Conservation (phyloP, 208 protist genomes). For the Trypanosoma vivax region DNA sequence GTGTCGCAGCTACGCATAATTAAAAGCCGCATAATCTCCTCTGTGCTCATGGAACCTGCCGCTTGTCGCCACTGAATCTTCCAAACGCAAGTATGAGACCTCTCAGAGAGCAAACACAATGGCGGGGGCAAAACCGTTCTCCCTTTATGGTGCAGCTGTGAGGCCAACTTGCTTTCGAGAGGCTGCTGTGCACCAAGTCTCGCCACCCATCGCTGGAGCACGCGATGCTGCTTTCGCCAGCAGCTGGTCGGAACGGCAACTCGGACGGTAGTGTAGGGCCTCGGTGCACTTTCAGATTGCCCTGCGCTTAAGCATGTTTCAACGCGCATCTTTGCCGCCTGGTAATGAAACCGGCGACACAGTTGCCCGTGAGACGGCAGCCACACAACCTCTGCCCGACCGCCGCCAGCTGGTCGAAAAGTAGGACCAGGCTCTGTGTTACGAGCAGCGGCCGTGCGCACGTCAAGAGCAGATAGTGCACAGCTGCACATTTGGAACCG, state of each 20-base stretch:
- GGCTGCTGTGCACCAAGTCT: too few species aligned
- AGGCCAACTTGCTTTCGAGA: too few species aligned
- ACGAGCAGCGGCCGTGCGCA: too few species aligned
- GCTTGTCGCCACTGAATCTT: background rate
- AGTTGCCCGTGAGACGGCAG: slow-evolving; percentile 49
- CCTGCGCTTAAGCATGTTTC: background rate
- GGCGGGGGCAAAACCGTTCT: slow-evolving; percentile 15
- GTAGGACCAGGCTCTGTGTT: background rate
- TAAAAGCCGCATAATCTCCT: slow-evolving; percentile 12
- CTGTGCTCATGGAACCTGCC: background rate
- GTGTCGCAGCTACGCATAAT: slow-evolving; percentile 10
- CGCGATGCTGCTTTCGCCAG: slow-evolving; percentile 49
- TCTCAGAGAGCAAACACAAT: slow-evolving; percentile 11
- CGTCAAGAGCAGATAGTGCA: background rate
- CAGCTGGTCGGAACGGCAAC: slow-evolving; percentile 17
- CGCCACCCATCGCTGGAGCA: slow-evolving; percentile 54
- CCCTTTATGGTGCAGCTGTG: too few species aligned
- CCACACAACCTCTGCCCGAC: slow-evolving; percentile 21
- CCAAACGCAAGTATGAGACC: slow-evolving; percentile 20
- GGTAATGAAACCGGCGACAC: slow-evolving; percentile 35
- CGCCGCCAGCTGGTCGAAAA: background rate
- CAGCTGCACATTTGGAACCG: slow-evolving; percentile 24
- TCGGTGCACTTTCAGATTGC: slow-evolving; percentile 3
- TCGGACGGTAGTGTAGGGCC: slow-evolving; percentile 1
- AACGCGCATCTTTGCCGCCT: slow-evolving; percentile 2